phyloP scores from a whole-genome alignment of 2,329 filamentous ascomycete genomes.

The Uncinocarpus reesii region DNA sequence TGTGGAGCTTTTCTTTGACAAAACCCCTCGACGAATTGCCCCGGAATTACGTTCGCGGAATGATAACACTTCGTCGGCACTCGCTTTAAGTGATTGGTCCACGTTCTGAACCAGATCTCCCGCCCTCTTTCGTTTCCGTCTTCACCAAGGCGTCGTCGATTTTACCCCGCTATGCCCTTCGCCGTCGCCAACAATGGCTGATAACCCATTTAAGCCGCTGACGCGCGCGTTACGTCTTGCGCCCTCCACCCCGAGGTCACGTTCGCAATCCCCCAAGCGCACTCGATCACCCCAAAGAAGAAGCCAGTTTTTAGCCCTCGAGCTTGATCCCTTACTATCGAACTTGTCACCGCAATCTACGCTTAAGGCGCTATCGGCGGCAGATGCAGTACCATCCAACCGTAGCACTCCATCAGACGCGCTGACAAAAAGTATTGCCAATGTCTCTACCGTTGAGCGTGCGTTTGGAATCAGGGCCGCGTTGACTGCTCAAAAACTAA shows the following conservation, averaged over 20 bases:
- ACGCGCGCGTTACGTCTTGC: slow-evolving; percentile 23
- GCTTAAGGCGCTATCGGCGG: slow-evolving; percentile 40
- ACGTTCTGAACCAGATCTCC: slow-evolving; percentile 7
- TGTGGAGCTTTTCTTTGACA: background rate
- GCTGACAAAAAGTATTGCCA: slow-evolving; percentile 43
- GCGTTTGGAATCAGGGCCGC: slow-evolving; percentile 51
- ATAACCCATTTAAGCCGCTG: slow-evolving; percentile 23
- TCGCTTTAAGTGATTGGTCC: slow-evolving; percentile 10
- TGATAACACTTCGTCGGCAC: background rate
- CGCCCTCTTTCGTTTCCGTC: slow-evolving; percentile 12
- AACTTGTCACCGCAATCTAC: slow-evolving; percentile 47
- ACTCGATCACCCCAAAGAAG: slow-evolving; percentile 32
- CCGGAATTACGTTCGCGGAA: background rate
- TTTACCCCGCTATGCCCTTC: slow-evolving; percentile 18
- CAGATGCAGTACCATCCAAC: slow-evolving; percentile 33
- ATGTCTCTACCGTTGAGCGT: slow-evolving; percentile 47
- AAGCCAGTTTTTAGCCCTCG: slow-evolving; percentile 28
- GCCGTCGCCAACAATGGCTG: slow-evolving; percentile 27
- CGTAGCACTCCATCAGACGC: slow-evolving; percentile 31
- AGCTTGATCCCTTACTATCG: slow-evolving; percentile 40
- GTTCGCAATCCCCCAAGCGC: slow-evolving; percentile 26
- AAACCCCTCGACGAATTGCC: background rate
- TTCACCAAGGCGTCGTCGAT: slow-evolving; percentile 18
- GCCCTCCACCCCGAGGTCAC: slow-evolving; percentile 22
- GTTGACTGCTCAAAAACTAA: slow-evolving; percentile 48